Evolutionary conservation across 1,284 basidiomycete genomes (phyloP).

Genomic region (Mycosarcoma maydis): DNA sequence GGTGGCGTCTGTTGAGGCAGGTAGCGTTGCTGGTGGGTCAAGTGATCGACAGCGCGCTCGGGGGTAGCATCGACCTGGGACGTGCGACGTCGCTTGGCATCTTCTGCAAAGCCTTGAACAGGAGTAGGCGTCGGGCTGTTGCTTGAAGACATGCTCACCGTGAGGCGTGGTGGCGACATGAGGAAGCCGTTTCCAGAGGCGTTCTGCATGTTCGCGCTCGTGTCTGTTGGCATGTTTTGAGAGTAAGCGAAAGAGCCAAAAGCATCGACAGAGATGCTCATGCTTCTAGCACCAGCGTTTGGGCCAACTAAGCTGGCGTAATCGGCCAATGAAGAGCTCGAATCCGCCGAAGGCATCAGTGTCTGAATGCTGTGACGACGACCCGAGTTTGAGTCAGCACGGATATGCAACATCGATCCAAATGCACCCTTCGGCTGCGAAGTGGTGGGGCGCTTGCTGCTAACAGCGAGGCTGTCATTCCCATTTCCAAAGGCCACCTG

Average conservation of each 20-base stretch:
- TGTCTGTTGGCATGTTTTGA: constrained; percentile 14
- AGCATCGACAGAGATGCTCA: constrained; percentile 41
- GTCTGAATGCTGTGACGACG: constrained; percentile 59
- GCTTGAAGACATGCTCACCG: constrained; percentile 50
- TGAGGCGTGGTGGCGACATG: constrained; percentile 60
- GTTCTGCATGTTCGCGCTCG: constrained; percentile 10
- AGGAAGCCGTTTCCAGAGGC: constrained; percentile 49
- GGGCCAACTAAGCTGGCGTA: constrained; percentile 16
- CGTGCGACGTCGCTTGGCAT: constrained; percentile 53
- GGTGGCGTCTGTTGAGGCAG: constrained; percentile 52
- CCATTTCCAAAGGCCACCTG: constrained; percentile 12
- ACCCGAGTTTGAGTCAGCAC: constrained; percentile 37
- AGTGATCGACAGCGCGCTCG: constrained; percentile 27
- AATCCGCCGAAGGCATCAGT: constrained; percentile 41
- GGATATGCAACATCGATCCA: constrained; percentile 26
- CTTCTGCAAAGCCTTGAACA: constrained; percentile 26
- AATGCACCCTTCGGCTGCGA: constrained; percentile 7
- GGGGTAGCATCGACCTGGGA: constrained; percentile 37
- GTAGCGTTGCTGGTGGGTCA: constrained; percentile 28
- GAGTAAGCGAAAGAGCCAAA: constrained; percentile 20
- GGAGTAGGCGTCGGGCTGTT: constrained; percentile 21
- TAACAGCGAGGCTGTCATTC: constrained; percentile 15
- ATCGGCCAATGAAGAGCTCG: constrained; percentile 26
- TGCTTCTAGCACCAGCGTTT: constrained; percentile 23
- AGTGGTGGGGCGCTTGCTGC: constrained; percentile 36